phyloP scores from a whole-genome alignment of 2,329 filamentous ascomycete species.

The Fusarium abutilonis region DNA sequence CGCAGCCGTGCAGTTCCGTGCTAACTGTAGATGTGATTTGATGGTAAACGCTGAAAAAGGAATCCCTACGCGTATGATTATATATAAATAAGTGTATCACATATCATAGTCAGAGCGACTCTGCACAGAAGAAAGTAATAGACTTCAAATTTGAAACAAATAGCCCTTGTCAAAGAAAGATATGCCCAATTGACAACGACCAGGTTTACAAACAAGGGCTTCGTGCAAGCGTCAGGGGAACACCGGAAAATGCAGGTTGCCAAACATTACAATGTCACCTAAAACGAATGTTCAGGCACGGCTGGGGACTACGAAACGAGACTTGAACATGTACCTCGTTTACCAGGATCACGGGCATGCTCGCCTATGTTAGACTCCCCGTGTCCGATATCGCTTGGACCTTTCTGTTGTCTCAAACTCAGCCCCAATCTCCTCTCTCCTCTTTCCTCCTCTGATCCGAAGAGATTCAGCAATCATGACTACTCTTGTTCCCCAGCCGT shows the following conservation, averaged over 20 bases:
- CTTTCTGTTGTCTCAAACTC: neutral
- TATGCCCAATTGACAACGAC: neutral
- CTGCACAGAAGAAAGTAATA: too few relatives aligned
- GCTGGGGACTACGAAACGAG: neutral
- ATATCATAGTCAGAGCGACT: too few relatives aligned
- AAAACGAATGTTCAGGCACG: neutral
- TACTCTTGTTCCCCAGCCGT: neutral
- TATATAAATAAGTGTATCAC: too few relatives aligned
- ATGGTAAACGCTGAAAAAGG: too few relatives aligned
- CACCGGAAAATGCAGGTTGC: neutral
- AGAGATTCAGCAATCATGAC: constrained; percentile 7
- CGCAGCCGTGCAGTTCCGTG: too few relatives aligned
- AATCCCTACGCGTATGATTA: too few relatives aligned
- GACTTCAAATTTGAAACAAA: too few relatives aligned
- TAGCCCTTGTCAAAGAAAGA: too few relatives aligned
- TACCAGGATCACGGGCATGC: neutral
- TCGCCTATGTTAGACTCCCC: neutral
- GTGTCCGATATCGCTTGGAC: neutral
- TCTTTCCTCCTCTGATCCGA: neutral
- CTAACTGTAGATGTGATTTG: too few relatives aligned
- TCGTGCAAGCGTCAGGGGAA: neutral
- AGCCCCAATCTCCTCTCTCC: neutral
- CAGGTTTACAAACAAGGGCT: neutral
- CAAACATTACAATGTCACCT: neutral
- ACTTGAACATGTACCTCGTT: neutral